These are phyloP conservation scores for Scutellaria galericulata DNA, from an alignment of 257 asterid genomes.

Conservation along the genomic window DNA sequence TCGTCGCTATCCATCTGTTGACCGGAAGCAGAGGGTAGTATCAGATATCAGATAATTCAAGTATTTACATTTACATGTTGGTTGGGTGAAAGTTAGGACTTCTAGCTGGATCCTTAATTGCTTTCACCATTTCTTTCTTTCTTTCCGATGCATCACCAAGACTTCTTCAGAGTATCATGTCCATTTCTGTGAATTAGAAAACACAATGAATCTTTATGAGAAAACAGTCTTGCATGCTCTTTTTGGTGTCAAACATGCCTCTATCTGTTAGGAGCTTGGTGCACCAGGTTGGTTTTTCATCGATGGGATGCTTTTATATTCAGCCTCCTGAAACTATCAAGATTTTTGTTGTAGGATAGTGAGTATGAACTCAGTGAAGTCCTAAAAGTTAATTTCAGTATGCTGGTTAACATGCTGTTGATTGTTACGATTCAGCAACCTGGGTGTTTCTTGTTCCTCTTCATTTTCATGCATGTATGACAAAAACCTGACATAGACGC, in stretches of 20 bases:
- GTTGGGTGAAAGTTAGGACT: background rate
- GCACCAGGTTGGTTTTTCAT: background rate
- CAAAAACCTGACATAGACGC: background rate
- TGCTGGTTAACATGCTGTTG: constrained; percentile 6
- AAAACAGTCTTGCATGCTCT: background rate
- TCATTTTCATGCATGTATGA: background rate
- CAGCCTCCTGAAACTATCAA: background rate
- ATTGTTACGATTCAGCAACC: background rate
- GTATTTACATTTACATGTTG: background rate
- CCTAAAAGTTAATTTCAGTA: background rate
- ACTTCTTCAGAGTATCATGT: background rate
- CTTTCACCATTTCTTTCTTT: background rate
- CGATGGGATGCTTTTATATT: background rate
- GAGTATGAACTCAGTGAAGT: background rate
- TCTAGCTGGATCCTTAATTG: background rate
- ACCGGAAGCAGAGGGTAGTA: background rate
- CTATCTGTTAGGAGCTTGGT: background rate
- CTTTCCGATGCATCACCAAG: background rate
- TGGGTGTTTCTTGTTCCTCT: background rate
- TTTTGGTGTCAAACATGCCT: background rate
- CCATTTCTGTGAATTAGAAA: too few relatives aligned
- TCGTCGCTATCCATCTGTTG: background rate
- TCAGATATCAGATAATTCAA: background rate
- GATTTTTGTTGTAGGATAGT: background rate
- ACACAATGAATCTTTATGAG: background rate